A percentile compares a stretch with the other conserved stretches of the same genome.
phyloP scores from a whole-genome alignment of 257 asterid species.

The Parsonsia alboflavescens region DNA sequence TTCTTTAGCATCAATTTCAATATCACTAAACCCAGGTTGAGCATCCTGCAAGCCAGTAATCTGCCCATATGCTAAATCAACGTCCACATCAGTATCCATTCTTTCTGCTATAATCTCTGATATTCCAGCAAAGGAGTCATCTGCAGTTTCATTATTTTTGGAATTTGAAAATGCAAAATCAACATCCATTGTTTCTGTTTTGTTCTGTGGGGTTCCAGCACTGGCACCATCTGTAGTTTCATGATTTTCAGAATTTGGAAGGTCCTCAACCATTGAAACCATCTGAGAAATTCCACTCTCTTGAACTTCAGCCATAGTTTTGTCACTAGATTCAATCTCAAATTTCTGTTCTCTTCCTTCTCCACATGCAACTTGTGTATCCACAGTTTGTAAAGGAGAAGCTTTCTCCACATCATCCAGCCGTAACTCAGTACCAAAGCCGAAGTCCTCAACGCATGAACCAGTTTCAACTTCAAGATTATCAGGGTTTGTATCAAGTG shows the following conservation, averaged over 20 bases:
- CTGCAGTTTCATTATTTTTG: not conserved
- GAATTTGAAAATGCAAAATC: not conserved
- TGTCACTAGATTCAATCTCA: conserved; percentile 9
- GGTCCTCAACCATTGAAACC: conserved; percentile 3
- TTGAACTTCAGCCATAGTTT: conserved; percentile 10
- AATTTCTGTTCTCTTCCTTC: conserved; percentile 6
- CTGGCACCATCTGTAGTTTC: conserved; percentile 4
- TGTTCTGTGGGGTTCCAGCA: not conserved
- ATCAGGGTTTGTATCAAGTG: not conserved
- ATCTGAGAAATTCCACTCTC: conserved; percentile 2
- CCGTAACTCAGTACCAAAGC: not conserved
- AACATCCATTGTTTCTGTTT: not conserved
- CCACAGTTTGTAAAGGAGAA: conserved; percentile 10
- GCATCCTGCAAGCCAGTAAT: not conserved
- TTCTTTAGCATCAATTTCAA: conserved; percentile 5
- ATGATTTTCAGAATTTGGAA: conserved; percentile 18
- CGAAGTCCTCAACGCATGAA: not conserved
- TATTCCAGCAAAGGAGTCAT: not conserved
- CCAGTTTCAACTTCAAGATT: not conserved
- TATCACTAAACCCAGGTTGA: not conserved
- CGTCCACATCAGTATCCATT: conserved; percentile 6
- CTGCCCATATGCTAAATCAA: conserved; percentile 10
- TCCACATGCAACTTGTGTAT: not conserved
- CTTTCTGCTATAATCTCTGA: conserved; percentile 12
- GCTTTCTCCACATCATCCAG: conserved; percentile 13